Percentiles rank a stretch among this genome's conserved stretches.
Evolutionary conservation across 345 rosid species (phyloP).

Genomic region (Salix suchowensis): DNA sequence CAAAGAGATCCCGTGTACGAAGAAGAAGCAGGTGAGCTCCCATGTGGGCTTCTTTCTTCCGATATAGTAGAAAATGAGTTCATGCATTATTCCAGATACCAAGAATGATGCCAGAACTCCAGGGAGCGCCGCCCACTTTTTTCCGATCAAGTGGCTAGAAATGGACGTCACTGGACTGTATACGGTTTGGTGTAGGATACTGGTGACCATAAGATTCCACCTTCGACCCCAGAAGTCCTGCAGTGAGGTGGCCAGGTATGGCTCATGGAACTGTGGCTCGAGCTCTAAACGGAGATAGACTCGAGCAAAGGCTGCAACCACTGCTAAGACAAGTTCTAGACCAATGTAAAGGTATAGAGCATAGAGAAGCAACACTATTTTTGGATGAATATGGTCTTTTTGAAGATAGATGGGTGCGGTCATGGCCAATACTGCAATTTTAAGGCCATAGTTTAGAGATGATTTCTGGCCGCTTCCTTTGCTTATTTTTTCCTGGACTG

Average conservation of each 20-base stretch:
- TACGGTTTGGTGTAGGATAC: slow-evolving; percentile 31
- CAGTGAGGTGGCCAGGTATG: slow-evolving; percentile 30
- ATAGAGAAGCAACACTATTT: slow-evolving; percentile 10
- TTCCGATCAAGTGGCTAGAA: slow-evolving; percentile 8
- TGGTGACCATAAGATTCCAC: slow-evolving; percentile 37
- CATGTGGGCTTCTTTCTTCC: slow-evolving; percentile 29
- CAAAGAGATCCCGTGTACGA: slow-evolving; percentile 28
- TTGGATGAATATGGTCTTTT: slow-evolving; percentile 17
- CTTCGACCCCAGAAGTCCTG: slow-evolving; percentile 41
- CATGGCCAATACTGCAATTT: slow-evolving; percentile 10
- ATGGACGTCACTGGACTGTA: slow-evolving; percentile 22
- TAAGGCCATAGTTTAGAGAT: slow-evolving; percentile 7
- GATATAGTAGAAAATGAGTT: slow-evolving; percentile 28
- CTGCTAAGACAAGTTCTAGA: slow-evolving; percentile 24
- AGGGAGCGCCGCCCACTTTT: slow-evolving; percentile 23
- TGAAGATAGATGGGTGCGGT: slow-evolving; percentile 9
- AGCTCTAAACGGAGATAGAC: slow-evolving; percentile 18
- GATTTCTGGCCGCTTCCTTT: slow-evolving; percentile 11
- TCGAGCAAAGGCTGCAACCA: slow-evolving; percentile 15
- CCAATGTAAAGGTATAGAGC: slow-evolving; percentile 20
- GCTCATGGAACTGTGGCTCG: slow-evolving; percentile 38
- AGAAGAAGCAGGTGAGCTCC: slow-evolving; percentile 29
- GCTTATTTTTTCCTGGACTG: not conserved
- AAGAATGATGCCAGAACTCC: slow-evolving; percentile 25
- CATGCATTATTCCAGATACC: slow-evolving; percentile 32